Evolutionary conservation across 2,329 filamentous ascomycete species (phyloP), one percentile per base, ranked within the genome.

Genomic region (Trichoderma sp.): DNA sequence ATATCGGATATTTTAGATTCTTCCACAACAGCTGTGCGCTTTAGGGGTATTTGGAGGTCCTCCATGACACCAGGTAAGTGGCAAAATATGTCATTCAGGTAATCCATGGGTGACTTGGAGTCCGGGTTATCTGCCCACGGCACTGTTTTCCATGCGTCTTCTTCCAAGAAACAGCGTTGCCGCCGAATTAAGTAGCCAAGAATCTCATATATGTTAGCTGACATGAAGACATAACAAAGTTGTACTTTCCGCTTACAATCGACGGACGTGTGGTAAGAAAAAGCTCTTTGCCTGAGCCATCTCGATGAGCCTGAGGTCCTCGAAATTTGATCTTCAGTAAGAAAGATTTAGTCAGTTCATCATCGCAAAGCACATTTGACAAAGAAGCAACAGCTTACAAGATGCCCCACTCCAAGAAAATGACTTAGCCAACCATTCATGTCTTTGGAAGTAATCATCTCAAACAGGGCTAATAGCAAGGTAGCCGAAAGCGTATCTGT

Each of bases 121-220:
- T 13, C 3, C n/a, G 19, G 6, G 7, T 43, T 8, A 33, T 53
- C 52, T 27, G 47, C 43, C 61, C 61, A 64, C 21, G 61, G 61
- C 29, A 64, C 27, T 24, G 24, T 33, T 53, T 55, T 33, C 61
- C 61, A 64, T 19, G 47, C 8, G 24, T 37, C 43, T 27, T 64
- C 61, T 53, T 64, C 61, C 6, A 64, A n/a, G 4, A 64, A 64
- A 53, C 61, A 64, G n/a, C 33, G 61, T 31, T 64, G 43, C 13
- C 33, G 40, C 29, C 31, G 43, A 35, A 64, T 29, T 7, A 64
- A 31, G 27, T 55, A 53, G 19, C 47, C 61, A 64, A 64, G 31
- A 31, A 64, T 64, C 61, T 64, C 13, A 53, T 8, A 31, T n/a
- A 10, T 53, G 53, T 64, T 10, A 64, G 47, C 29, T 21, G 13